Conservation (phyloP, 805 yeast genomes). For the Metschnikowia koreensis region DNA sequence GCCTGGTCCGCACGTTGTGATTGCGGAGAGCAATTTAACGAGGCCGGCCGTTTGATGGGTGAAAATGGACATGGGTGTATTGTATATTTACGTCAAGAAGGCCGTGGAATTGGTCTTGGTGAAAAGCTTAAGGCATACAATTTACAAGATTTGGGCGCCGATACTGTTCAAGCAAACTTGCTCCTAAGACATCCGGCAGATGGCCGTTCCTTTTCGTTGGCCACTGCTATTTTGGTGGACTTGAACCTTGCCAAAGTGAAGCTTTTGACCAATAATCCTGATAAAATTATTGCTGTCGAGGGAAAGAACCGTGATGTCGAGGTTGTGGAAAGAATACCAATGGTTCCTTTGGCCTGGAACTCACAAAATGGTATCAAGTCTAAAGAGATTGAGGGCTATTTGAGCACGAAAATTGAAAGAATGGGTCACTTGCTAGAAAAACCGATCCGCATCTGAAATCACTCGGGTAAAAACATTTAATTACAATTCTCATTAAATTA, state of each 20-base stretch:
- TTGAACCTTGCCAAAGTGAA: constrained; percentile 70
- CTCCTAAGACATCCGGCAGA: constrained; percentile 96
- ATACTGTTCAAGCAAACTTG: constrained; percentile 94
- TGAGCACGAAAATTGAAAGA: constrained; percentile 89
- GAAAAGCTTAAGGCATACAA: constrained; percentile 96
- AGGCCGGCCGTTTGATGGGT: constrained; percentile 94
- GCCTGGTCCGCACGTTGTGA: constrained; percentile 99
- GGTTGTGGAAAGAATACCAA: constrained; percentile 89
- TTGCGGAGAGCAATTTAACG: constrained; percentile 98
- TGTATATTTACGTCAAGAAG: constrained; percentile 95
- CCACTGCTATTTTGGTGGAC: constrained; percentile 88
- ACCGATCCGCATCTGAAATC: constrained; percentile 28
- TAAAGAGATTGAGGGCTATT: constrained; percentile 86
- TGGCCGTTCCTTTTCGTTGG: constrained; percentile 89
- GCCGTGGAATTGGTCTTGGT: constrained; percentile 98
- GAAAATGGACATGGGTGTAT: constrained; percentile 86
- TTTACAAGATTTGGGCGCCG: constrained; percentile 96
- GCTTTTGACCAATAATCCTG: constrained; percentile 92
- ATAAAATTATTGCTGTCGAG: constrained; percentile 91
- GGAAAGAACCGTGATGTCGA: constrained; percentile 71
- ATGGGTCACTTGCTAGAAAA: constrained; percentile 90
- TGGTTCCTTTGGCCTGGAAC: constrained; percentile 94
- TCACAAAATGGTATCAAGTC: constrained; percentile 65
- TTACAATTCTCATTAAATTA: too few relatives aligned
- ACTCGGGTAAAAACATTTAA: background rate